Evolutionary conservation across 805 yeast genomes (phyloP).

Genomic region (Jamesozyma spencerorum): DNA sequence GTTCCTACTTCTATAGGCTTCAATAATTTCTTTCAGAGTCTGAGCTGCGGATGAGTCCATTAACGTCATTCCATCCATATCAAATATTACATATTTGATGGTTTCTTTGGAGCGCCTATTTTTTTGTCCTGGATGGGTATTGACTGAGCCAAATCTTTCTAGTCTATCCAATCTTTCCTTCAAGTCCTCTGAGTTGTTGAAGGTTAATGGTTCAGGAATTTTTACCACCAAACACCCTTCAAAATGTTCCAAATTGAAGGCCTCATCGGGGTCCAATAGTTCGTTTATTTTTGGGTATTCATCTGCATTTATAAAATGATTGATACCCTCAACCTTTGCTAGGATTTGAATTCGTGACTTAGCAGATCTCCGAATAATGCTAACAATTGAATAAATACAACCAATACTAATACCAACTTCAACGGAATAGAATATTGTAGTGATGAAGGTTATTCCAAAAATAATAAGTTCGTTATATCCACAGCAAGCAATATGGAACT

Average conservation of each 20-base stretch:
- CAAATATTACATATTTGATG: conserved; percentile 57
- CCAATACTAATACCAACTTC: conserved; percentile 91
- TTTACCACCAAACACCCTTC: conserved; percentile 72
- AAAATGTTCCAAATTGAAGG: conserved; percentile 34
- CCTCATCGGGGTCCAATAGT: conserved; percentile 4
- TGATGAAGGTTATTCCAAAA: conserved; percentile 50
- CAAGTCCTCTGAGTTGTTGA: conserved; percentile 75
- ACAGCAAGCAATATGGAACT: conserved; percentile 59
- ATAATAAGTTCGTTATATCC: conserved; percentile 75
- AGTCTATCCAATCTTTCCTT: conserved; percentile 56
- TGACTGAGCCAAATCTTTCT: conserved; percentile 68
- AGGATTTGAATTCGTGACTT: conserved; percentile 76
- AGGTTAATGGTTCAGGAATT: conserved; percentile 81
- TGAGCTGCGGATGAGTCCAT: conserved; percentile 78
- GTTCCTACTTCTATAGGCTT: conserved; percentile 43
- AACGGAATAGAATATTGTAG: conserved; percentile 65
- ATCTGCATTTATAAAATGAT: conserved; percentile 64
- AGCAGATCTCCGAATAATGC: conserved; percentile 74
- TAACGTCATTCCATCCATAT: conserved; percentile 71
- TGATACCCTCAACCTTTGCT: conserved; percentile 55
- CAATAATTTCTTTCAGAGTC: conserved; percentile 52
- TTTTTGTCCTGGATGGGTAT: conserved; percentile 69
- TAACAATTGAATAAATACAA: conserved; percentile 62
- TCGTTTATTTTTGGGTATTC: conserved; percentile 36
- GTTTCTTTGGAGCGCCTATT: conserved; percentile 32